phyloP scores from a whole-genome alignment of 2,329 filamentous ascomycete genomes.

The Ophiostoma montium region DNA sequence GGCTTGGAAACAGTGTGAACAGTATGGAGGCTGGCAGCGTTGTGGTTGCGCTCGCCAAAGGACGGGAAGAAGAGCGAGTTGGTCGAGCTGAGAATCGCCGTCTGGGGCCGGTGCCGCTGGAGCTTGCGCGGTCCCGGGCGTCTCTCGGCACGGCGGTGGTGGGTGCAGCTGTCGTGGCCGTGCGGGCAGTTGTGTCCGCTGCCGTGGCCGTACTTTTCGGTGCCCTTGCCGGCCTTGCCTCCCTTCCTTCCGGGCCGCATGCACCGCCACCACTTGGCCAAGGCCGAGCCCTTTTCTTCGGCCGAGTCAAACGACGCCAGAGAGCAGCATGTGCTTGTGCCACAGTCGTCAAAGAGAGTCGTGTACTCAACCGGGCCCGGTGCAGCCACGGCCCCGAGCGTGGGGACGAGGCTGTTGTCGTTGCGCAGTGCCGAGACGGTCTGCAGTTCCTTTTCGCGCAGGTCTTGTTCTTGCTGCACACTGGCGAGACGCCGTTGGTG shows the following conservation, averaged over 20 bases:
- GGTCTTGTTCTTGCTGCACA: conserved; percentile 1
- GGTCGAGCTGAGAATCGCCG: conserved; percentile 4
- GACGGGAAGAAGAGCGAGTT: conserved; percentile 8
- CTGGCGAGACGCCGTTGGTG: neutral
- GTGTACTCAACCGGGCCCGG: neutral
- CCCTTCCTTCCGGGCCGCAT: neutral
- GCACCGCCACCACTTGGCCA: conserved; percentile 8
- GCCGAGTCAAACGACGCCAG: conserved; percentile 2
- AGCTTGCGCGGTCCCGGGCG: conserved; percentile 6
- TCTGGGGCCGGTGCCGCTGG: conserved; percentile 6
- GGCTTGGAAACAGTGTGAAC: neutral
- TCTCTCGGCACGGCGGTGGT: conserved; percentile 4
- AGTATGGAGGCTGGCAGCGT: neutral
- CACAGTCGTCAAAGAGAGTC: conserved; percentile 5
- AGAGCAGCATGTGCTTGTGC: conserved; percentile 10
- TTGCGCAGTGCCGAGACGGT: conserved; percentile 4
- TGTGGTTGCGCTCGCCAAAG: conserved; percentile 3
- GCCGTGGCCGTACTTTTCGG: neutral
- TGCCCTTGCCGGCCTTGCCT: neutral
- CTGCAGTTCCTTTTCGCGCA: conserved; percentile 7
- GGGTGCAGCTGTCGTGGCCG: conserved; percentile 5
- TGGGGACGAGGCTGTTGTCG: neutral
- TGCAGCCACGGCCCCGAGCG: neutral
- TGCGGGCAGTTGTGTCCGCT: conserved; percentile 5
- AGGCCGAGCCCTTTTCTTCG: conserved; percentile 6